phyloP scores from a whole-genome alignment of 352 stramenopile species.

The Hyaloperonospora brassicae region DNA sequence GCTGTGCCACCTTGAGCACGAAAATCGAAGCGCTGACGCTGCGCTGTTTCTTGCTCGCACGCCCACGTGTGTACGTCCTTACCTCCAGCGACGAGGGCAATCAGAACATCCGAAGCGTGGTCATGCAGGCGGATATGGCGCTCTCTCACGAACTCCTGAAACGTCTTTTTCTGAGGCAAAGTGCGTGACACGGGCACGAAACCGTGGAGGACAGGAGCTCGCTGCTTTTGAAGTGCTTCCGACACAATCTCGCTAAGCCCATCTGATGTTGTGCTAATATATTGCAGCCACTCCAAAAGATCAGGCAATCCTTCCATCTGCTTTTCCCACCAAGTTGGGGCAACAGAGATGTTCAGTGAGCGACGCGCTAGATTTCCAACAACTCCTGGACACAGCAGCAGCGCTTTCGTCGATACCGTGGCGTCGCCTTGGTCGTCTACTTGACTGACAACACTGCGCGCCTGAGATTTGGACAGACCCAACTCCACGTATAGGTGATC shows the following conservation, averaged over 20 bases:
- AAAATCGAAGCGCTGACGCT: constrained; percentile 34
- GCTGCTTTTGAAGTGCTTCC: constrained; percentile 48
- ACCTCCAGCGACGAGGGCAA: constrained; percentile 12
- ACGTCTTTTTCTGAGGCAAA: constrained; percentile 21
- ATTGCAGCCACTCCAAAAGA: constrained; percentile 68
- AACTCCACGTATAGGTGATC: constrained; percentile 53
- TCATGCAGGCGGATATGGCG: constrained; percentile 28
- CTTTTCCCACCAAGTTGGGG: constrained; percentile 57
- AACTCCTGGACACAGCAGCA: constrained; percentile 42
- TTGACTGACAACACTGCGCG: constrained; percentile 42
- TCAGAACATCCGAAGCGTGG: constrained; percentile 24
- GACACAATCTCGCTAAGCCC: constrained; percentile 64
- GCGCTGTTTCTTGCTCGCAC: constrained; percentile 26
- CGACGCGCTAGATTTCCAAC: constrained; percentile 48
- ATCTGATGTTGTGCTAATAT: constrained; percentile 61
- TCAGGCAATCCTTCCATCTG: constrained; percentile 45
- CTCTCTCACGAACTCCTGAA: constrained; percentile 34
- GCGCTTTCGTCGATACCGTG: constrained; percentile 28
- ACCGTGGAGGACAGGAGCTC: constrained; percentile 25
- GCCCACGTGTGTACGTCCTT: constrained; percentile 28
- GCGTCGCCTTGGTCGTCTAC: constrained; percentile 56
- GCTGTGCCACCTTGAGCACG: constrained; percentile 13
- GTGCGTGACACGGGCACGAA: constrained; percentile 27
- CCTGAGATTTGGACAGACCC: constrained; percentile 43
- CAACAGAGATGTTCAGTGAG: constrained; percentile 65